Conservation (phyloP, 371 early-diverging fungal genomes). For the Thermomucor indicae-seudaticae region DNA sequence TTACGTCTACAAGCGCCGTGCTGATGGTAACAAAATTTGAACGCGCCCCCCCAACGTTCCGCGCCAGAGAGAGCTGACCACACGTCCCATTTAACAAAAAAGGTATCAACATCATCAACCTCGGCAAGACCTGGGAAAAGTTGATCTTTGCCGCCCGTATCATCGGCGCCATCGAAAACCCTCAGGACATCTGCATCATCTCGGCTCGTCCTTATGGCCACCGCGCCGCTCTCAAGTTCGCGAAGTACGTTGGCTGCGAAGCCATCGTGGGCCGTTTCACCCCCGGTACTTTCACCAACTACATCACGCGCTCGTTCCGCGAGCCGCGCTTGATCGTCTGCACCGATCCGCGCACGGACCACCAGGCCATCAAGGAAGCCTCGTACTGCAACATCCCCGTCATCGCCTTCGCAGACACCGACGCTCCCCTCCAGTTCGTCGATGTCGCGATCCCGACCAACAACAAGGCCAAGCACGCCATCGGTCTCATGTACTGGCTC, state of each 20-base stretch:
- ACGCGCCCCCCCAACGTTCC: not conserved
- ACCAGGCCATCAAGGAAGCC: constrained; percentile 98
- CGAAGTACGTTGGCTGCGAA: constrained; percentile 95
- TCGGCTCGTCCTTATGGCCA: constrained; percentile 97
- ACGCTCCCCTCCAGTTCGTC: constrained; percentile 91
- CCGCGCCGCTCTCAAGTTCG: constrained; percentile 98
- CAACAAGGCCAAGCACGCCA: constrained; percentile 98
- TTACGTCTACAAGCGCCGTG: constrained; percentile 93
- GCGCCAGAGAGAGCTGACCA: no score
- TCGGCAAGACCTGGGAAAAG: constrained; percentile 99
- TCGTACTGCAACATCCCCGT: constrained; percentile 99
- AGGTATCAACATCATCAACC: constrained; percentile 91
- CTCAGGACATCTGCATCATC: constrained; percentile 92
- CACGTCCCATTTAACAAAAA: not conserved
- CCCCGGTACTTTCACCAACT: constrained; percentile 99
- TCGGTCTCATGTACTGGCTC: constrained; percentile 97
- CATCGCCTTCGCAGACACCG: constrained; percentile 98
- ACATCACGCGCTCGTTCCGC: constrained; percentile 97
- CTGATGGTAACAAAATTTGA: constrained; percentile 66
- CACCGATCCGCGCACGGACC: constrained; percentile 98
- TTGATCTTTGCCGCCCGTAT: constrained; percentile 98
- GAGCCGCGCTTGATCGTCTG: constrained; percentile 98
- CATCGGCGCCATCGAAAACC: constrained; percentile 96
- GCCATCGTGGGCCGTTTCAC: constrained; percentile 99
- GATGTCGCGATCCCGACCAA: constrained; percentile 99